Conservation (phyloP, 139 green algal species). For the Spirogloea muscicola region DNA sequence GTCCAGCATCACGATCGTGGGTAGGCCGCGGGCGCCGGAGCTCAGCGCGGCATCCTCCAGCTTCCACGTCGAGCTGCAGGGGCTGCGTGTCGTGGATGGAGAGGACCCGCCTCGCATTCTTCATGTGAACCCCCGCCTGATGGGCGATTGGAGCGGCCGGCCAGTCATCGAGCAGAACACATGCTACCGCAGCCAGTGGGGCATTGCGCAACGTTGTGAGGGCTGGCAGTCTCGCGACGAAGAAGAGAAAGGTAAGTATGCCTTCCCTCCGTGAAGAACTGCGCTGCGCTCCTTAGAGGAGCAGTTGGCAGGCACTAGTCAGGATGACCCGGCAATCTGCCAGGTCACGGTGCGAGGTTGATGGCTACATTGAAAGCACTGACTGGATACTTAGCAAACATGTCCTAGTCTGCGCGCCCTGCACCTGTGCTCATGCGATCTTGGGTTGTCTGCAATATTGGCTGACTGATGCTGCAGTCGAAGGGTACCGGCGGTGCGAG, state of each 20-base stretch:
- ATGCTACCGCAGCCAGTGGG: constrained; percentile 34
- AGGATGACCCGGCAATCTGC: too few species aligned
- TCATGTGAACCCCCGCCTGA: constrained; percentile 31
- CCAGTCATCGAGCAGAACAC: constrained; percentile 42
- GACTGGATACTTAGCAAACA: too few species aligned
- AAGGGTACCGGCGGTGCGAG: constrained; percentile 33
- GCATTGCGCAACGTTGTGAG: constrained; percentile 13
- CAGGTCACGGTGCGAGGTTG: too few species aligned
- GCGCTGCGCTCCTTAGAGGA: too few species aligned
- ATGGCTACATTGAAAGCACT: too few species aligned
- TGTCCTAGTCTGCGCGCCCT: too few species aligned
- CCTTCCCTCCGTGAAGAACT: too few species aligned
- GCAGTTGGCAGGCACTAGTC: too few species aligned
- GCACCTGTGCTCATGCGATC: background rate
- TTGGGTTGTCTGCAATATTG: background rate
- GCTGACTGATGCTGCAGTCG: constrained; percentile 16
- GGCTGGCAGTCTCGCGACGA: background rate
- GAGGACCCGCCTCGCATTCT: constrained; percentile 35
- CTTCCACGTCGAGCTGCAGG: too few species aligned
- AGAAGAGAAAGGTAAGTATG: constrained; percentile 23
- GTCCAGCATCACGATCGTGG: constrained; percentile 26
- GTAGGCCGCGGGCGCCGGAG: background rate
- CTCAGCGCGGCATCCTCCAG: too few species aligned
- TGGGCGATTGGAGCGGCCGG: constrained; percentile 27
- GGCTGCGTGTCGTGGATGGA: constrained; percentile 19